Conservation (phyloP, 2,329 filamentous ascomycete species). For the Xylariomycetidae sp. region DNA sequence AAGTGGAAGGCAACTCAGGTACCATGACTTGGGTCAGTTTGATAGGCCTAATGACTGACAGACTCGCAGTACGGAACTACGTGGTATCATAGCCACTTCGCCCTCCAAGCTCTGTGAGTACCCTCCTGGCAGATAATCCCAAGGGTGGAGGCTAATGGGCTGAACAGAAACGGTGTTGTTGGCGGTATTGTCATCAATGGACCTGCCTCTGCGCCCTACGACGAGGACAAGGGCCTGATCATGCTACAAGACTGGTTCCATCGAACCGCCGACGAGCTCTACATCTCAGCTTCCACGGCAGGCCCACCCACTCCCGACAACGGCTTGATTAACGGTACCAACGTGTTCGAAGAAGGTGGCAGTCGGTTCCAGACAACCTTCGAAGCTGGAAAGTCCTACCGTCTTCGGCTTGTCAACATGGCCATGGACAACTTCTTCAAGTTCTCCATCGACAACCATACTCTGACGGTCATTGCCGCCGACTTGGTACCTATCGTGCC, state of each 20-base stretch:
- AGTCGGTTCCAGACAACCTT: slow-evolving; percentile 32
- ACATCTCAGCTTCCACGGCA: slow-evolving; percentile 16
- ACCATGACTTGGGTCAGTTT: not conserved
- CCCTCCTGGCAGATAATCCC: not conserved
- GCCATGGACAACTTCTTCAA: slow-evolving; percentile 38
- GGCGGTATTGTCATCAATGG: slow-evolving; percentile 57
- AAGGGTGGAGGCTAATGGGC: slow-evolving; percentile 3
- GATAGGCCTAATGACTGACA: slow-evolving; percentile 5
- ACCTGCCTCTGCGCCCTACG: slow-evolving; percentile 50
- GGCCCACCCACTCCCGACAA: slow-evolving; percentile 35
- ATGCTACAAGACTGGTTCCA: slow-evolving; percentile 56
- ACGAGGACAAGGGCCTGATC: slow-evolving; percentile 55
- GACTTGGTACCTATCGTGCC: slow-evolving; percentile 54
- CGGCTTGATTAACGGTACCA: slow-evolving; percentile 30
- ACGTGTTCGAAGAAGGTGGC: slow-evolving; percentile 29
- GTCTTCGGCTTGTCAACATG: slow-evolving; percentile 42
- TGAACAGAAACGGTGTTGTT: slow-evolving; percentile 19
- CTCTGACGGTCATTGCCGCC: slow-evolving; percentile 48
- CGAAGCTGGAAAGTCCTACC: slow-evolving; percentile 36
- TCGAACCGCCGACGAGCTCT: slow-evolving; percentile 32
- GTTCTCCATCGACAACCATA: slow-evolving; percentile 52
- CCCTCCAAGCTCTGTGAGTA: slow-evolving; percentile 27
- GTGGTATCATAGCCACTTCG: slow-evolving; percentile 58
- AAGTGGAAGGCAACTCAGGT: slow-evolving; percentile 42
- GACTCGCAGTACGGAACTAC: slow-evolving; percentile 40